phyloP scores from a whole-genome alignment of 2,329 filamentous ascomycete genomes.

The Plectosphaerella sp. region DNA sequence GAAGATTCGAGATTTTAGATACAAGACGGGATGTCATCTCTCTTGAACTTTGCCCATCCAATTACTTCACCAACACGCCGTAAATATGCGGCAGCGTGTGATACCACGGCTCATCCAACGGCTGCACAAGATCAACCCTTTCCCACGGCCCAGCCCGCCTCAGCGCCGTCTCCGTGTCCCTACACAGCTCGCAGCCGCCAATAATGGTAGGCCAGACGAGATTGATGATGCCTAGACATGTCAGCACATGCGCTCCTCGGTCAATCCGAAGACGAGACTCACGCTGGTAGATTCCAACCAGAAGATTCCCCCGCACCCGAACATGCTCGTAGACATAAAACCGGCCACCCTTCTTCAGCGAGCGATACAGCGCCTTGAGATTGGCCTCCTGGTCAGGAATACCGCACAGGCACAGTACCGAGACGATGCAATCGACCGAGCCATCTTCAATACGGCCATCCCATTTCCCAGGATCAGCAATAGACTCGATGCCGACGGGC shows the following conservation, averaged over 20 bases:
- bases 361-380: conserved; percentile 48
- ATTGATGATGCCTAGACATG: conserved; percentile 39
- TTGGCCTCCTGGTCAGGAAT: conserved; percentile 57
- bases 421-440: conserved; percentile 55
- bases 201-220: conserved; percentile 47
- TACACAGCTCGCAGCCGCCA: conserved; percentile 47
- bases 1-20: too few species aligned
- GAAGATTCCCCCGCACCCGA: conserved; percentile 27
- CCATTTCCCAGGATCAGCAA: conserved; percentile 37
- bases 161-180: conserved; percentile 42
- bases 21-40: too few species aligned
- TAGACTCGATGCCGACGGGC: conserved; percentile 57
- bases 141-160: conserved; percentile 46
- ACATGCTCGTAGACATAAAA: conserved; percentile 65
- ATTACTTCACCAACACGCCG: conserved; percentile 48
- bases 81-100: conserved; percentile 42
- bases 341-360: conserved; percentile 55
- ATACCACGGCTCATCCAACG: conserved; percentile 35
- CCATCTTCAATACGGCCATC: conserved; percentile 42
- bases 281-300: conserved; percentile 47
- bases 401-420: conserved; percentile 58
- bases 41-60: too few species aligned
- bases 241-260: not conserved
- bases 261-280: conserved; percentile 18
- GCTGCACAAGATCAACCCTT: conserved; percentile 40